Percentiles rank a stretch among this genome's conserved stretches.
Conservation (phyloP, 495 filamentous ascomycete species). For the Tuber indicum region DNA sequence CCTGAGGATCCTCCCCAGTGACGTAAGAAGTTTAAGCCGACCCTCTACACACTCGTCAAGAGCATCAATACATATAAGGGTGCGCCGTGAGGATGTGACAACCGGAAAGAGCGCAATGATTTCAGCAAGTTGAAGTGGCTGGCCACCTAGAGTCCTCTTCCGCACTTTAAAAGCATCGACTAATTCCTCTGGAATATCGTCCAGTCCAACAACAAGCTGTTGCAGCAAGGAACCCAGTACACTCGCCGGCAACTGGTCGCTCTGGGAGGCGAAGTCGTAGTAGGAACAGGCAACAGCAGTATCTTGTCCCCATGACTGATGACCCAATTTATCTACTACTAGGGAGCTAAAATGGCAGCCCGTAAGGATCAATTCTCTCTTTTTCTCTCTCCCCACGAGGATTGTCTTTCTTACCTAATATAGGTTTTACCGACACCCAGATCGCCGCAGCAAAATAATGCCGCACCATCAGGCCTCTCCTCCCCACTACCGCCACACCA, state of each 20-base stretch:
- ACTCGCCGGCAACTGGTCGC: neutral
- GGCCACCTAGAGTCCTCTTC: neutral
- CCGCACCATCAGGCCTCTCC: neutral
- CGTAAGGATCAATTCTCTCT: neutral
- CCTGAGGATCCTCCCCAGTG: neutral
- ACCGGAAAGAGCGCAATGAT: neutral
- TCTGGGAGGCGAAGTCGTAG: neutral
- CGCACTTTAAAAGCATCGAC: neutral
- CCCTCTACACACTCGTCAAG: neutral
- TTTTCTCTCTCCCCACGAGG: too few relatives aligned
- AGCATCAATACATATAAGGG: neutral
- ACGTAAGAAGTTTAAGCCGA: neutral
- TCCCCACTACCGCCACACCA: neutral
- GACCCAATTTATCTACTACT: neutral
- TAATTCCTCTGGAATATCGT: neutral
- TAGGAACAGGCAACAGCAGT: neutral
- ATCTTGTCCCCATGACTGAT: neutral
- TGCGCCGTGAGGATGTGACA: neutral
- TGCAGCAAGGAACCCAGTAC: neutral
- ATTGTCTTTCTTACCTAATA: neutral
- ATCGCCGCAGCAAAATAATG: neutral
- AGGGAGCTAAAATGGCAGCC: neutral
- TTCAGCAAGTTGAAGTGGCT: neutral
- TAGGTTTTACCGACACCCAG: neutral
- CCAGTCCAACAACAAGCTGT: neutral